Evolutionary conservation across 2,329 filamentous ascomycete genomes (phyloP), one percentile per base, ranked within the genome.

Genomic region (Fulvia fulva): DNA sequence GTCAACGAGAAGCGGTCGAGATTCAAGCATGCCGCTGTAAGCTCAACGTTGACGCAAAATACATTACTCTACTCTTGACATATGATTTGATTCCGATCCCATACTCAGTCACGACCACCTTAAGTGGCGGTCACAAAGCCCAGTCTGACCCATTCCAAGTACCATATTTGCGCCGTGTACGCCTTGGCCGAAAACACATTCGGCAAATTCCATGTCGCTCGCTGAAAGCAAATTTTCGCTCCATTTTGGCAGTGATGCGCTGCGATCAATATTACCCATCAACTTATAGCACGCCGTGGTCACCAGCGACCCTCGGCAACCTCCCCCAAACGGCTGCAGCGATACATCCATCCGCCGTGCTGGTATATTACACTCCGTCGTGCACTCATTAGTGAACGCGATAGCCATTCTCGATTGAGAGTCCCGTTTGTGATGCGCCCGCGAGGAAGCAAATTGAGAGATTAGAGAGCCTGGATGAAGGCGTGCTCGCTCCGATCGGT

Each of bases 321-420:
- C 37, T 2, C 16, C 37, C 37, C 14, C 37, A 41, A 32, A 32
- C 12, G 37, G 37, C 37, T n/a, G 37, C 37, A 41, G 37, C 28
- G 4, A 12, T 32, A 12, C n/a, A 41, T 41, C 16, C 37, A 7
- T 19, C 47, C 47, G 26, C 26, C 47, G 30, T 32, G 47, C 47
- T 28, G 47, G 11, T 50, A 30, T 50, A 32, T 50, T 50, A 32
- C 47, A 50, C 47, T 23, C n/a, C 23, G 26, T 50, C 47, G 26
- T 50, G 19, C 47, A 50, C 47, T 50, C 47, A 50, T 50, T 50
- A 50, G n/a, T 28, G 47, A 16, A 41, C 37, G 37, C 37, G 37
- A 41, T n/a, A n/a, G 37, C 37, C 37, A 41, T 19, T 41, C 47
- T 25, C 47, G 26, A 8, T 1, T 9, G 22, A 21, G 12, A 32